Conservation (phyloP, 768 basidiomycete species). For the Panellus pusillus region DNA sequence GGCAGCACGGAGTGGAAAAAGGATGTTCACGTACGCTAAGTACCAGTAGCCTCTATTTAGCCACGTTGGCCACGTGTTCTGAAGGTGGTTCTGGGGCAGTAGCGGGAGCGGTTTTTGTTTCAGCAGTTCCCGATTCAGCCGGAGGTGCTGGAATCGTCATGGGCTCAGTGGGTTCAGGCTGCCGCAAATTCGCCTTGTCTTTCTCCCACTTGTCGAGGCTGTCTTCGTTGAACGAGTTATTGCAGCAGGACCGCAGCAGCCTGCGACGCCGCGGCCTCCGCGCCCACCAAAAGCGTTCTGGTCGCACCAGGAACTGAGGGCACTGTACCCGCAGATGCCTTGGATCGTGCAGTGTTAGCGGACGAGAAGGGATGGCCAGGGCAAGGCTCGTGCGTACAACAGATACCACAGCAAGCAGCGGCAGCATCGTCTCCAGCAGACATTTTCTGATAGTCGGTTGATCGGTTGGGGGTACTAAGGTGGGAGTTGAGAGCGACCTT, state of each 20-base stretch:
- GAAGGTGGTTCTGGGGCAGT: no score
- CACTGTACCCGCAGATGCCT: conserved; percentile 14
- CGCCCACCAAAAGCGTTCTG: conserved; percentile 29
- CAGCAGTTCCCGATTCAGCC: not conserved
- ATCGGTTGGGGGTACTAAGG: no score
- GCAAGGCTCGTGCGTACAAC: conserved; percentile 21
- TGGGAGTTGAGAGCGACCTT: no score
- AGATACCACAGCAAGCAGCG: conserved; percentile 29
- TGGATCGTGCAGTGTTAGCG: not conserved
- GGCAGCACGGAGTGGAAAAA: no score
- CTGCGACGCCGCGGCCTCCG: conserved; percentile 35
- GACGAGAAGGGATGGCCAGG: not conserved
- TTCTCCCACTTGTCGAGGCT: conserved; percentile 39
- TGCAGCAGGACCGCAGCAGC: conserved; percentile 49
- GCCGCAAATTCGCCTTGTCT: conserved; percentile 32
- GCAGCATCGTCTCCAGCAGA: conserved; percentile 12
- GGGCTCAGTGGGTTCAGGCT: conserved; percentile 25
- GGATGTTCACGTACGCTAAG: no score
- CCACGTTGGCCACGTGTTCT: no score
- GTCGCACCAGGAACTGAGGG: conserved; percentile 28
- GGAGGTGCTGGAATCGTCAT: conserved; percentile 22
- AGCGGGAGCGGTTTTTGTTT: not conserved
- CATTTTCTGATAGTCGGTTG: conserved; percentile 13
- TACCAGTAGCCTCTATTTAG: no score
- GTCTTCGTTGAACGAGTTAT: conserved; percentile 46